Percentiles rank a stretch among this genome's conserved stretches.
Conservation (phyloP, 495 filamentous ascomycete genomes). For the Annulohypoxylon maeteangense region DNA sequence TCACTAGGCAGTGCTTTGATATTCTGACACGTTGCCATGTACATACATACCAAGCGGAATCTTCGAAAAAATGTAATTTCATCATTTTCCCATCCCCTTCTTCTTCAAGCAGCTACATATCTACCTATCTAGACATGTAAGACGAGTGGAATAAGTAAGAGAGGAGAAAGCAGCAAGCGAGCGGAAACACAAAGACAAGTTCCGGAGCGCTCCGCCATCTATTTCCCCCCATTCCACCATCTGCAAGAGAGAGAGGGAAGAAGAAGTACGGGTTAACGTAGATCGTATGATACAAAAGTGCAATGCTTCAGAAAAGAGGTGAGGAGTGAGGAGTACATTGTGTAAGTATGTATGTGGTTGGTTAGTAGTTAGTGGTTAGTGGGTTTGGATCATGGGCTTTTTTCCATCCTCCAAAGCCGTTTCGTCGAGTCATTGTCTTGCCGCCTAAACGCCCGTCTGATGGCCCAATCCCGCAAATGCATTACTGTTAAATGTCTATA, state of each 20-base stretch:
- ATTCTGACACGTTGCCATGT: constrained; percentile 28
- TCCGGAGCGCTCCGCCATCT: constrained; percentile 14
- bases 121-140: too few species aligned
- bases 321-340: constrained; percentile 43
- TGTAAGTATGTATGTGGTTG: constrained; percentile 25
- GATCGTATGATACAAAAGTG: constrained; percentile 41
- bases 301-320: constrained; percentile 26
- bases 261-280: constrained; percentile 17
- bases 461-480: constrained; percentile 45
- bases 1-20: constrained; percentile 33
- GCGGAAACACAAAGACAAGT: not conserved
- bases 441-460: constrained; percentile 45
- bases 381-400: constrained; percentile 11
- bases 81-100: not conserved
- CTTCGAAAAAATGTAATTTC: not conserved
- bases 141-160: not conserved
- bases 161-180: not conserved
- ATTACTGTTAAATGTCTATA: constrained; percentile 41
- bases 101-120: too few species aligned
- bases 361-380: not conserved
- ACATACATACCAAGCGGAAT: too few species aligned
- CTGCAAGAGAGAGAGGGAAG: too few species aligned
- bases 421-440: constrained; percentile 45
- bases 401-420: constrained; percentile 23
- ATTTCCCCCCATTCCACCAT: constrained; percentile 20